Base-by-base conservation (phyloP, 805 yeast species). In the Myxozyma neglecta region DNA sequence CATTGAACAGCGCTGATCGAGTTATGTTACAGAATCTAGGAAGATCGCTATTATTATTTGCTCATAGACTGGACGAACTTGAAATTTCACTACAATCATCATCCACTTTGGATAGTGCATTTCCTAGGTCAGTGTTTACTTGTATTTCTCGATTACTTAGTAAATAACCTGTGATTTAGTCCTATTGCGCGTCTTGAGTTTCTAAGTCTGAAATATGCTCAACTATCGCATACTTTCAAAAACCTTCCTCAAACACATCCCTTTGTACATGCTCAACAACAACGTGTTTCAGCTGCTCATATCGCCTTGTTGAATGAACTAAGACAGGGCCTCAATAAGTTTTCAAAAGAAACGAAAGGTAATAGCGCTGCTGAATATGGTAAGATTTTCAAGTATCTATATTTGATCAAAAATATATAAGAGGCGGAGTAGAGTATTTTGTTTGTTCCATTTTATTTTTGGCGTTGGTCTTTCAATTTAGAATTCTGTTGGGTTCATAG, bases 51-150 rank as follows among this genome's bases (percentile, higher is more conserved):
- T 10, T 71, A n/a, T 11, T 45, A 43, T 64, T 55, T 50, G 45
- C 66, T 8, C 69, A 62, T 36, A 50, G 65, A 24, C 47, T 70
- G n/a, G 43, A 52, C n/a, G 64, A 66, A 29, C 53, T 71, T 40
- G 73, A 70, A 37, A 39, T 43, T 9, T 47, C 51, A 11, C 40
- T 63, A 39, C 37, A 66, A 56, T 29, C 53, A 3, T 20, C 47
- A 34, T 32, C 51, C 45, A 13, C n/a, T 34, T 9, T 13, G n/a
- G 44, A 35, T 8, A 20, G 13, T 32, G n/a, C 37, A 14, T 16
- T 9, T n/a, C 10, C 49, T 32, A 53, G 40, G 49, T 34, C 34
- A 10, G 37, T n/a, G n/a, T 35, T 9, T 20, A 35, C 1, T 29
- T 29, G 37, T 20, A 3, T 29, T 40, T 40, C 9, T 13, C 24